Evolutionary conservation across 1,284 basidiomycete species (phyloP), one percentile per base, ranked within the genome.

Genomic region (Malassezia vespertilionis): DNA sequence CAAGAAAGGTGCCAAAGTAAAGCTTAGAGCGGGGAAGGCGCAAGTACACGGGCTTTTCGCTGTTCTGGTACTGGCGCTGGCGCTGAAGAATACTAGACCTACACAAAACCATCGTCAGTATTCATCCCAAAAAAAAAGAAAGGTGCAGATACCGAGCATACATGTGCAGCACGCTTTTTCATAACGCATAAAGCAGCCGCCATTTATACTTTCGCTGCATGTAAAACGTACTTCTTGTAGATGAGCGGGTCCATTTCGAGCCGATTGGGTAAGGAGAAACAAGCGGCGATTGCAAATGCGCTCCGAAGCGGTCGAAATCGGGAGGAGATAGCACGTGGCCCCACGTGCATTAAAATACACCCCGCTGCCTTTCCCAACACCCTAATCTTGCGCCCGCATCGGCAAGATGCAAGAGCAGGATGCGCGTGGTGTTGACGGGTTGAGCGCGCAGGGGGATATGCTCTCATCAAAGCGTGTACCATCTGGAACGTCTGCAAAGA

Each of bases 1-100:
- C 53, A 51, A 64, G 58, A 52, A 59, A 66, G 51, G 60, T 42
- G 52, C 61, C 60, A 53, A 59, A 58, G 60, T 63, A 63, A 31
- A 64, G 58, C 28, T 52, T 49, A 15, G 61, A 62, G 41, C 61
- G 53, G 24, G 61, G 63, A 15, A 58, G 51, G 26, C 63, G 57
- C 56, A 63, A 58, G 60, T 56, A 66, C 49, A 62, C 60, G 28
- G 60, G 61, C 7, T 61, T 56, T 3, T 53, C 22, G 58, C 64
- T 61, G 35, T 60, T 57, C 58, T 66, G 63, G 40, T 57, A 59
- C 21, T 56, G 52, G 31, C 61, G 61, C 57, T 65, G 63, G 47
- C 61, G 63, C 58, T 60, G 33, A 24, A 44, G 48, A 27, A 65
- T 44, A 30, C 52, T 62, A 60, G 63, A 63, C 53, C 63, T 65